Base-by-base conservation (phyloP, 441 rosid genomes). In the Adansonia madagascariensis region DNA sequence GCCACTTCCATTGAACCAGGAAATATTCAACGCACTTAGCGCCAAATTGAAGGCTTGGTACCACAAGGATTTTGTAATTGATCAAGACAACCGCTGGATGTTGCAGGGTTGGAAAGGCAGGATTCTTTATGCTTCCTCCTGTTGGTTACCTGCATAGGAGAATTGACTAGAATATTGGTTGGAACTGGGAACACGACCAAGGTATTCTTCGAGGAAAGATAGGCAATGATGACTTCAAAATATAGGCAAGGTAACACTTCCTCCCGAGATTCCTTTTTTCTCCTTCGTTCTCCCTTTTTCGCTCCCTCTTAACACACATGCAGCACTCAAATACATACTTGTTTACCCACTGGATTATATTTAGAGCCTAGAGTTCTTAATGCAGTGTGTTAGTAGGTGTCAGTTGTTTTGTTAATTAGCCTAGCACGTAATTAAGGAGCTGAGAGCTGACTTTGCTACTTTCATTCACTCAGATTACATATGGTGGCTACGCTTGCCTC, bases 61-160 rank as follows among this genome's bases (percentile, higher is more conserved):
- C 83, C 94, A 94, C 82, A 89, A 89, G 77, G 97, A 94, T 71
- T 94, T 91, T 64, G 82, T 86, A 70, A 75, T 94, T 39, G 92
- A 91, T 79, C 83, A 85, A 79, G 90, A 91, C 79, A 76, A 77
- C 52, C 73, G 86, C 79, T 94, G 96, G 97, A 79, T 91, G 86
- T 84, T 94, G 70, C 88, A 81, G 78, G 93, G 97, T 5, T 91
- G 97, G 98, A 94, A 88, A 83, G 98, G 93, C 14, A 81, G 97
- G 83, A 92, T 90, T 31, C 77, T 88, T 2, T 80, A 62, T 74
- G 97, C 91, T 61, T 81, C 93, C 43, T 81, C 91, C 14, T 85
- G 89, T 82, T 94, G 95, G 97, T 84, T 88, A 53, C 94, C 90
- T 50, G 80, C 73, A 1, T 82, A 80, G 76, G 76, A 56, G 17